phyloP scores from a whole-genome alignment of 2,329 filamentous ascomycete genomes.

The Aphanocladium album region DNA sequence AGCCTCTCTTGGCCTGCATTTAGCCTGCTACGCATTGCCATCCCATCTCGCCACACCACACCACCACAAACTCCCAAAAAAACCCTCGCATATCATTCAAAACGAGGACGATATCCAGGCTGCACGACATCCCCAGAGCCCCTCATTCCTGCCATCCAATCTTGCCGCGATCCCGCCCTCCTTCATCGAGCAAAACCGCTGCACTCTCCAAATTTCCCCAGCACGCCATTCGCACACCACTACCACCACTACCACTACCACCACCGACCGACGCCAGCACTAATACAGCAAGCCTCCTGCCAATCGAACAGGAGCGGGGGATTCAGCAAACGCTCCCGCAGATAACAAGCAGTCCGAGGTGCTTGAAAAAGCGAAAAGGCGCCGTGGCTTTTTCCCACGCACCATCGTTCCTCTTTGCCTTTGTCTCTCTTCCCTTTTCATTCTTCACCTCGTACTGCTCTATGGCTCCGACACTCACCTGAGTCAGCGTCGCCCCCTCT shows the following conservation, averaged over 20 bases:
- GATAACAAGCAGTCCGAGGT: neutral
- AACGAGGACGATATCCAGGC: neutral
- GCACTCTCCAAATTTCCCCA: neutral
- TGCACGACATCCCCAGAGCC: neutral
- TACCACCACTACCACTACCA: neutral
- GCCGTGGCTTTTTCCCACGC: neutral
- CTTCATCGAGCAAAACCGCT: neutral
- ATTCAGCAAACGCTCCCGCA: neutral
- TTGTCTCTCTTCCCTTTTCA: neutral
- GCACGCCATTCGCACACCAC: neutral
- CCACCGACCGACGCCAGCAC: too few relatives aligned
- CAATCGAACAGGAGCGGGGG: neutral
- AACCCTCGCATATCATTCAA: neutral
- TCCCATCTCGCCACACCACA: neutral
- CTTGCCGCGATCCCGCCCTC: neutral
- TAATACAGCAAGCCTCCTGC: neutral
- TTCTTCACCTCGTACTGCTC: neutral
- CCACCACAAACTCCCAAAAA: neutral
- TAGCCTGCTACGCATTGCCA: too few relatives aligned
- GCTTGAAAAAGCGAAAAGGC: conserved; percentile 1
- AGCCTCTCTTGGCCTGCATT: too few relatives aligned
- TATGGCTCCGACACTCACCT: neutral
- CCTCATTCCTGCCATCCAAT: neutral
- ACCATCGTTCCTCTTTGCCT: neutral
- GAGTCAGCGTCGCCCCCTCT: neutral